Conservation (phyloP, 2,329 filamentous ascomycete species). For the Boeremia exigua region DNA sequence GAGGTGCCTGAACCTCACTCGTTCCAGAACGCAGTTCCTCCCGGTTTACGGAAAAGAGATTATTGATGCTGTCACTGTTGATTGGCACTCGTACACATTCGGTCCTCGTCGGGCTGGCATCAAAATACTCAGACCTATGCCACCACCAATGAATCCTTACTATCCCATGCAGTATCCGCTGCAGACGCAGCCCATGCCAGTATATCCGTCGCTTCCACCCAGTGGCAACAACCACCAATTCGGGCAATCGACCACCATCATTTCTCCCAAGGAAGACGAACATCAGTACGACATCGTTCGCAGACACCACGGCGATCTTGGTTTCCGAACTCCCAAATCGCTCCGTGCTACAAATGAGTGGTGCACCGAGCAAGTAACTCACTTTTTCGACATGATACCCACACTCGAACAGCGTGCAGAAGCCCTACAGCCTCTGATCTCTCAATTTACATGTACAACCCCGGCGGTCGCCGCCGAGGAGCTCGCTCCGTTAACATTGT, state of each 20-base stretch:
- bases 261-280: conserved; percentile 23
- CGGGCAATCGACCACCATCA: conserved; percentile 28
- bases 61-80: conserved; percentile 75
- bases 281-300: conserved; percentile 52
- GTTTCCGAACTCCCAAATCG: conserved; percentile 39
- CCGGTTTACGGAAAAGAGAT: conserved; percentile 83
- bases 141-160: conserved; percentile 10
- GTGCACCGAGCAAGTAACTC: conserved; percentile 73
- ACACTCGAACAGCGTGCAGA: conserved; percentile 76
- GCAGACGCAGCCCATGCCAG: conserved; percentile 5
- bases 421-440: conserved; percentile 74
- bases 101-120: conserved; percentile 51
- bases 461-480: conserved; percentile 86
- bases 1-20: conserved; percentile 80
- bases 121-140: conserved; percentile 21
- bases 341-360: conserved; percentile 59
- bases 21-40: conserved; percentile 76
- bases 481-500: conserved; percentile 69
- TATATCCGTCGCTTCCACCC: conserved; percentile 11
- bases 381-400: conserved; percentile 71
- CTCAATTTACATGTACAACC: conserved; percentile 91
- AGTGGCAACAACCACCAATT: conserved; percentile 23
- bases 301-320: conserved; percentile 35
- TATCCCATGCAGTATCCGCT: conserved; percentile 12
- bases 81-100: conserved; percentile 44